Base-by-base conservation (phyloP, 352 stramenopile genomes). In the Phytophthora melonis region DNA sequence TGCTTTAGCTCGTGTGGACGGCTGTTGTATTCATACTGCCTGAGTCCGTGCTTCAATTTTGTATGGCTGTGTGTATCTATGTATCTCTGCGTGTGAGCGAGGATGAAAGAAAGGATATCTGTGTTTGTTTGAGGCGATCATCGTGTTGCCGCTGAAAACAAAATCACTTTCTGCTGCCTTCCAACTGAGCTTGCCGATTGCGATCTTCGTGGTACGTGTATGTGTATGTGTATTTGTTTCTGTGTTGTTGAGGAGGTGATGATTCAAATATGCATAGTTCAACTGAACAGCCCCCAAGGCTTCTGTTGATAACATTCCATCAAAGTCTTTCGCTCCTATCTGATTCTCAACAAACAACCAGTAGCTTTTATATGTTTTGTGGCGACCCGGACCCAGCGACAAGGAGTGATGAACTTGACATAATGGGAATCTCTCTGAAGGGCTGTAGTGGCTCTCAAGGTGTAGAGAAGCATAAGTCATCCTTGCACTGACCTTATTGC, bases 251-350 rank as follows among this genome's bases (percentile, higher is more conserved):
- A 84, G 77, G 69, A 91, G 72, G 67, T 90, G 82, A 91, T 88
- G 83, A 91, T 79, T 79, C 59, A 82, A 65, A 78, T 72, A 80
- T 89, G 83, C 86, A 93, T 93, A 93, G 86, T 93, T 93, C 86
- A 93, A 89, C 86, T 91, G 86, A 93, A 84, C 36, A 58, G 74
- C 72, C 36, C 64, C 80, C 77, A 84, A 80, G 64, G 63, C 75
- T 63, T 19, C 39, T 92, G 85, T 89, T 89, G 85, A 92, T 74
- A 78, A 78, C 71, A 62, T 73, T 80, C 78, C 77, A 89, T 84
- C 78, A 92, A 89, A 86, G 83, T 93, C 86, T 93, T 93, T 93
- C 86, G 86, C 83, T 93, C 83, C 83, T 93, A 93, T 93, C 83
- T 89, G 86, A 91, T 92, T 86, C 77, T 88, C 75, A 82, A 80